Base-by-base conservation (phyloP, 129 eudicot genomes). In the Glebionis coronaria region DNA sequence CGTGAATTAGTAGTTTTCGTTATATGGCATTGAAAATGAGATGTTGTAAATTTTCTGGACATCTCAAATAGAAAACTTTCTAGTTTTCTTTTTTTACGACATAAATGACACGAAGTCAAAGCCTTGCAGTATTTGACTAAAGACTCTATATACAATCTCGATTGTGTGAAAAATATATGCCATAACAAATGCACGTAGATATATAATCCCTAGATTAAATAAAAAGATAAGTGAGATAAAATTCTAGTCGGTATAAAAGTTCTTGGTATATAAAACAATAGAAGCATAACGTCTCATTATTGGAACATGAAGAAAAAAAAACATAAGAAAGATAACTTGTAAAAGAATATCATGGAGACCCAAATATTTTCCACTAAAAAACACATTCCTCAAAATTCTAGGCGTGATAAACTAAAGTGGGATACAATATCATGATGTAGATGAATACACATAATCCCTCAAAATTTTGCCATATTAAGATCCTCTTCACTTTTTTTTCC, bases 401-500 rank as follows among this genome's bases (percentile, higher is more conserved):
- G 80, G 91, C 91, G 87, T 85, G 91, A 77, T 85, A 76, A 73
- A 77, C 81, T 76, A 66, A 76, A 79, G 91, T 82, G 91, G 91
- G 82, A 77, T 79, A 78, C 87, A 79, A 61, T 73, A 85, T 85
- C 72, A 85, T 85, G 81, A 79, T 76, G 62, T 23, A 65, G 23
- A 61, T 71, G 44, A 74, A 65, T 56, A 53, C 78, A 74, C 81
- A 63, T 52, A 59, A 49, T 14, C 67, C 68, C 77, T 67, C 49
- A 56, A 67, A 61, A 44, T 56, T 28, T 63, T 61, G 62, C 59
- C 73, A 57, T 29, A 18, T 74, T 71, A 62, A 51, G 57, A 54
- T 53, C 69, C 4, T 53, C 53, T 71, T 44, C 68, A 50, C 44
- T 54, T 9, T 13, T 44, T 57, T 18, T 19, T 5, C 2, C 7